Base-by-base conservation (phyloP, 768 basidiomycete genomes). In the Tulasnella sp. region DNA sequence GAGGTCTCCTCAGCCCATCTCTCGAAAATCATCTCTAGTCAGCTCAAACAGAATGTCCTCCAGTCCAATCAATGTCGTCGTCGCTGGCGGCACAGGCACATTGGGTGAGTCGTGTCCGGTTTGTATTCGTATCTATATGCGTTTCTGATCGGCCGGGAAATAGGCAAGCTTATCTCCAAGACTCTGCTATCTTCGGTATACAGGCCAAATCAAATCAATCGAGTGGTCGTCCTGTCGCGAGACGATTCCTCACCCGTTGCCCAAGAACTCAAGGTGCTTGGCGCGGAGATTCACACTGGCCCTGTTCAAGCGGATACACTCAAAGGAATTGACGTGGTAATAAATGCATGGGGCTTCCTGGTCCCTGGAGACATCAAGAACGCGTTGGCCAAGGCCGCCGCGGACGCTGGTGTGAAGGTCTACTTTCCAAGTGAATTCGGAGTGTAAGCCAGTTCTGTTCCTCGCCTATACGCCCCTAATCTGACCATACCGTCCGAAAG, bases 401-500 rank as follows among this genome's bases (percentile, higher is more conserved):
- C 16, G 81, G 44, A 82, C 83, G 76, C 46, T 16, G 76, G 76
- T 16, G 76, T 64, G n/a, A 77, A 54, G 58, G 58, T 77, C 46
- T 77, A 77, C 46, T 50, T 77, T 34, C 76, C 76, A 9, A 54
- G 48, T 14, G 76, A 77, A 41, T 77, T 54, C 34, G 76, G 76
- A 48, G 44, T 77, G 76, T 77, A 58, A 77, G 76, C 46, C 12
- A 5, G 40, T 31, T 7, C 41, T 6, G 37, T 41, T 28, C 31
- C n/a, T 22, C n/a, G 6, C 6, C 41, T 11, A 75, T 7, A 28
- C 18, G 41, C 6, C 37, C 37, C 3, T 74, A n/a, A 28, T 24
- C 16, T 42, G 28, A 75, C 46, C 8, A 24, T 75, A 20, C 28
- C n/a, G 7, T 20, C 12, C 41, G 16, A 18, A 14, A 75, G 74